Base-by-base conservation (phyloP, 2,329 filamentous ascomycete genomes). In the Botrytis aclada region DNA sequence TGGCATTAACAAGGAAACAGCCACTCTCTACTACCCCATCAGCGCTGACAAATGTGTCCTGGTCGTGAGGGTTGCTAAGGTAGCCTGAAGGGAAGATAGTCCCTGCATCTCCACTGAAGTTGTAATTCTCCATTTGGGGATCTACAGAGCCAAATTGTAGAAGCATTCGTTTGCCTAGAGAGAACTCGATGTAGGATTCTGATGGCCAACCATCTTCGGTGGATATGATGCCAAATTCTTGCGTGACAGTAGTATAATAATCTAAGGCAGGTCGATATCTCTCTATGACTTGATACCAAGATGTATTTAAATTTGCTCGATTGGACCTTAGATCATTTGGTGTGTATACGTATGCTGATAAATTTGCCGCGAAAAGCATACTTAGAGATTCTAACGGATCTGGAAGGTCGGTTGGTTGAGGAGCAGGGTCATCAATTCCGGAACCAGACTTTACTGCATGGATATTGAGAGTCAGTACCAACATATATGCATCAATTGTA, bases 181-280 rank as follows among this genome's bases (percentile, higher is more conserved):
- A 82, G 62, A 90, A 84, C 75, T 89, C 87, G 47, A 90, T 80
- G 76, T 85, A 89, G 32, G 85, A 84, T 76, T 88, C 86, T n/a
- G 85, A 86, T 0, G 90, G 90, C 90, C 90, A 92, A 18, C 90
- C 90, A 80, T 89, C 84, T 0, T 83, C 78, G 0, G 89, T 90
- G 32, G 83, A 83, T 12, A 80, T 76, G 29, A 83, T 82, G 4
- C 80, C 74, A 62, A 77, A 73, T 41, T 75, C 39, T 22, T 74
- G 72, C 4, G 60, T 69, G 16, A 66, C 78, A 1, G 83, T 82
- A 9, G 81, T 82, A 73, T 88, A 89, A 76, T 90, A 92, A 37
- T 85, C 83, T 4, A 80, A 75, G 32, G 85, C 82, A 1, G 88
- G 87, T 54, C 83, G 82, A 69, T 85, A 83, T 65, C 74, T 79